These are phyloP conservation scores for Hypericum perforatum DNA, from an alignment of 345 rosid genomes.

Conservation along the genomic window DNA sequence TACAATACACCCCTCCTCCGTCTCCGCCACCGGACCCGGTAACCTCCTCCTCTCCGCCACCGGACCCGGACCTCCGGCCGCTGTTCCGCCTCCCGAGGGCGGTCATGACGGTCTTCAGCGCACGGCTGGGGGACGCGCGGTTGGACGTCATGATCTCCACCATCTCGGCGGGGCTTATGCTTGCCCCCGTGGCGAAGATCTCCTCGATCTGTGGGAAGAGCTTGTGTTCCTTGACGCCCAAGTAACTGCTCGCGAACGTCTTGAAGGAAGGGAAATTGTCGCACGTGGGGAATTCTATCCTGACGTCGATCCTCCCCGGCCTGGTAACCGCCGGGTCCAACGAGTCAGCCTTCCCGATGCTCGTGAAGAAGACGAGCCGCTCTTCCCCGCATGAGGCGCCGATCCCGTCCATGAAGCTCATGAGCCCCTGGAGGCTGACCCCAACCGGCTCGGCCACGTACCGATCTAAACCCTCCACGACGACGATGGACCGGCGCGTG, in stretches of 20 bases:
- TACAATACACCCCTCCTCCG: slow-evolving; percentile 5
- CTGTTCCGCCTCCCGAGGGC: slow-evolving; percentile 10
- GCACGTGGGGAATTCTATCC: slow-evolving; percentile 13
- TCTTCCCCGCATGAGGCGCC: slow-evolving; percentile 10
- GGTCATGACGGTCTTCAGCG: slow-evolving; percentile 16
- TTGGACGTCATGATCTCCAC: slow-evolving; percentile 22
- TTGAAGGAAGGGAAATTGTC: slow-evolving; percentile 14
- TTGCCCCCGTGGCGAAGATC: slow-evolving; percentile 6
- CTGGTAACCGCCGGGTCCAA: slow-evolving; percentile 9
- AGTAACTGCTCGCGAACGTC: slow-evolving; percentile 16
- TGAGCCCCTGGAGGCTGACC: slow-evolving; percentile 10
- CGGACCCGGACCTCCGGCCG: neutral
- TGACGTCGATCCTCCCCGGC: slow-evolving; percentile 21
- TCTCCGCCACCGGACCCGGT: neutral
- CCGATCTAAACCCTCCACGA: slow-evolving; percentile 18
- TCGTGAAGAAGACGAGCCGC: slow-evolving; percentile 17
- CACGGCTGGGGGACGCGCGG: slow-evolving; percentile 17
- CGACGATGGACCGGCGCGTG: slow-evolving; percentile 15
- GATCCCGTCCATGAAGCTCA: slow-evolving; percentile 24
- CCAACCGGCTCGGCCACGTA: slow-evolving; percentile 2
- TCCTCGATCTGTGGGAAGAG: slow-evolving; percentile 17
- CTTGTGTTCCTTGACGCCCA: slow-evolving; percentile 22
- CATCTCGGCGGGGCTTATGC: slow-evolving; percentile 21
- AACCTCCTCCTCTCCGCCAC: neutral
- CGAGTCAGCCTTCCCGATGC: slow-evolving; percentile 6